phyloP scores from a whole-genome alignment of 2,329 filamentous ascomycete species.

The Trichophyton simii region DNA sequence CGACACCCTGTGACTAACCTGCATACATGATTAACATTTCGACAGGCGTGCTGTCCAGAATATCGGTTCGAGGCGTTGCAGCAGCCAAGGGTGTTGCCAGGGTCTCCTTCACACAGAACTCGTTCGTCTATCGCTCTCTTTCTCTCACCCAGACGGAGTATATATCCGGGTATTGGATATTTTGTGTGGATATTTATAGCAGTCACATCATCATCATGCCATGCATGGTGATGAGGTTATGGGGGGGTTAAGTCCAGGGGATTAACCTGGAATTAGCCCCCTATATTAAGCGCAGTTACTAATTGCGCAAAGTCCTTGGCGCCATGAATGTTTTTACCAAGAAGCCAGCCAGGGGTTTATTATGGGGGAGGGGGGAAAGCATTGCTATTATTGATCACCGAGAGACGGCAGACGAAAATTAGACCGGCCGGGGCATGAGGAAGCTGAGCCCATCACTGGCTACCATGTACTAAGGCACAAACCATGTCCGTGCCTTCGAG shows the following conservation, averaged over 20 bases:
- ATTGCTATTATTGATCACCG: not conserved
- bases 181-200: not conserved
- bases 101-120: not conserved
- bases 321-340: not conserved
- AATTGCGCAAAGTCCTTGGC: conserved; percentile 1
- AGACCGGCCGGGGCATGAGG: not conserved
- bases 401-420: not conserved
- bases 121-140: not conserved
- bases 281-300: conserved; percentile 1
- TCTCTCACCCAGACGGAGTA: not conserved
- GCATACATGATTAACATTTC: not conserved
- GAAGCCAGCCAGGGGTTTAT: not conserved
- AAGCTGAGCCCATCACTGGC: not conserved
- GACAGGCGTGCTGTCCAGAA: not conserved
- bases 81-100: not conserved
- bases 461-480: not conserved
- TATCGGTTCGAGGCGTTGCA: not conserved
- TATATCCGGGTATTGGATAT: not conserved
- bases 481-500: not conserved
- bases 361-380: too few relatives aligned
- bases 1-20: not conserved
- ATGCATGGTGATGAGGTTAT: not conserved
- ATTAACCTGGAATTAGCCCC: conserved; percentile 1
- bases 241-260: not conserved
- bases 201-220: not conserved